Conservation (phyloP, 495 filamentous ascomycete species). For the Filosporella fistucella region DNA sequence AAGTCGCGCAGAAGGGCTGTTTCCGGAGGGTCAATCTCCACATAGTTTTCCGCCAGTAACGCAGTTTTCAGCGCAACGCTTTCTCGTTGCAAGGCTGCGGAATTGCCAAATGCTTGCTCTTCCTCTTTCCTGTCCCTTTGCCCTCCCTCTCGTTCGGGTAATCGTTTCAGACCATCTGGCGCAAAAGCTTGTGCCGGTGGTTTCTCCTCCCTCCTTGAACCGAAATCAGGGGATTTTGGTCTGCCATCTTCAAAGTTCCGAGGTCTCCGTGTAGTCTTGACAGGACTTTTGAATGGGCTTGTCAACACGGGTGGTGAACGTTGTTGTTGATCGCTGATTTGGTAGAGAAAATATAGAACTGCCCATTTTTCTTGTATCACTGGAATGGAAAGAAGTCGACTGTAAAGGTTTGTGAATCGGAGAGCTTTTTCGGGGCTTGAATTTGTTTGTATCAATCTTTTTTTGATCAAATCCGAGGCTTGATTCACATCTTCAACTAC, state of each 20-base stretch:
- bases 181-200: slow-evolving; percentile 52
- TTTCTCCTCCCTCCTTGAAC: slow-evolving; percentile 30
- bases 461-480: slow-evolving; percentile 86
- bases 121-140: slow-evolving; percentile 23
- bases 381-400: slow-evolving; percentile 78
- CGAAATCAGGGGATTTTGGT: slow-evolving; percentile 20
- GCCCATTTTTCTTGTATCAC: slow-evolving; percentile 96
- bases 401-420: slow-evolving; percentile 83
- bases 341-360: slow-evolving; percentile 85
- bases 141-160: slow-evolving; percentile 16
- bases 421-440: slow-evolving; percentile 79
- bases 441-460: slow-evolving; percentile 70
- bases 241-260: slow-evolving; percentile 9
- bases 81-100: slow-evolving; percentile 18
- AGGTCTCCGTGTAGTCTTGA: slow-evolving; percentile 8
- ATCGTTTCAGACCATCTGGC: slow-evolving; percentile 37
- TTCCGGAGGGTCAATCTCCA: slow-evolving; percentile 55
- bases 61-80: slow-evolving; percentile 47
- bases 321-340: slow-evolving; percentile 57
- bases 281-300: slow-evolving; percentile 26
- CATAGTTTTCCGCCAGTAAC: slow-evolving; percentile 45
- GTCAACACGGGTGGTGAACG: slow-evolving; percentile 15
- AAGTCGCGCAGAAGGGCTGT: slow-evolving; percentile 79
- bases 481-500: slow-evolving; percentile 62
- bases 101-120: slow-evolving; percentile 18